These are phyloP conservation scores for Candida lessepsii DNA, from an alignment of 805 yeast genomes.

Conservation along the genomic window DNA sequence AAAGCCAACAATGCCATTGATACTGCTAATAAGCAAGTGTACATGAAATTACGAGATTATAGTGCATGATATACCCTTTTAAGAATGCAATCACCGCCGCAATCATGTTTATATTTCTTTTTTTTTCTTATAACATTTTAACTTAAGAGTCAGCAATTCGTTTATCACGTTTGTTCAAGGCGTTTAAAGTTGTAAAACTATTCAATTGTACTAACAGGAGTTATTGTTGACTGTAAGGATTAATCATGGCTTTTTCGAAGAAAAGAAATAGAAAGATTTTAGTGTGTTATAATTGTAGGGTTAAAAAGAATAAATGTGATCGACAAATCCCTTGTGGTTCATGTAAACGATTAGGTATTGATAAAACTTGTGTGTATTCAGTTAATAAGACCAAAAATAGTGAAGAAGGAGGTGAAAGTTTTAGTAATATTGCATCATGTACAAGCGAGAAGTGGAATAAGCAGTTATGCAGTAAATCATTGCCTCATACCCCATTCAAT, in stretches of 20 bases:
- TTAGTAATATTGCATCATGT: too few relatives aligned
- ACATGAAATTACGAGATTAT: slow-evolving; percentile 9
- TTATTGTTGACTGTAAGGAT: not conserved
- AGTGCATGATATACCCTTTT: not conserved
- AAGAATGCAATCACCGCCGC: too few relatives aligned
- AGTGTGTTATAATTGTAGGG: slow-evolving; percentile 18
- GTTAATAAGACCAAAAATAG: not conserved
- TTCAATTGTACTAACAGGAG: not conserved
- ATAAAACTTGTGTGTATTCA: slow-evolving; percentile 9
- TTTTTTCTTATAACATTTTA: not conserved
- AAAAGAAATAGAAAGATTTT: slow-evolving; percentile 19
- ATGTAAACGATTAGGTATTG: slow-evolving; percentile 13
- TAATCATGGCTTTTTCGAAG: slow-evolving; percentile 7
- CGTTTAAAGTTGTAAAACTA: not conserved
- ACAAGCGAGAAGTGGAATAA: not conserved
- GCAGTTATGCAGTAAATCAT: not conserved
- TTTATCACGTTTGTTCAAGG: too few relatives aligned
- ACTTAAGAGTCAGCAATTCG: not conserved
- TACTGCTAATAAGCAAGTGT: not conserved
- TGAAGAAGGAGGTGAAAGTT: too few relatives aligned
- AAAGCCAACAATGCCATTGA: not conserved
- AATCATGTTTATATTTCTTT: not conserved
- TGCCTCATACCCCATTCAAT: slow-evolving; percentile 11
- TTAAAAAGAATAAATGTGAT: slow-evolving; percentile 20
- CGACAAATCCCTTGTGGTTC: slow-evolving; percentile 18